These are phyloP conservation scores for Fusarium subglutinans DNA, from an alignment of 2,329 filamentous ascomycete genomes.

Conservation along the genomic window DNA sequence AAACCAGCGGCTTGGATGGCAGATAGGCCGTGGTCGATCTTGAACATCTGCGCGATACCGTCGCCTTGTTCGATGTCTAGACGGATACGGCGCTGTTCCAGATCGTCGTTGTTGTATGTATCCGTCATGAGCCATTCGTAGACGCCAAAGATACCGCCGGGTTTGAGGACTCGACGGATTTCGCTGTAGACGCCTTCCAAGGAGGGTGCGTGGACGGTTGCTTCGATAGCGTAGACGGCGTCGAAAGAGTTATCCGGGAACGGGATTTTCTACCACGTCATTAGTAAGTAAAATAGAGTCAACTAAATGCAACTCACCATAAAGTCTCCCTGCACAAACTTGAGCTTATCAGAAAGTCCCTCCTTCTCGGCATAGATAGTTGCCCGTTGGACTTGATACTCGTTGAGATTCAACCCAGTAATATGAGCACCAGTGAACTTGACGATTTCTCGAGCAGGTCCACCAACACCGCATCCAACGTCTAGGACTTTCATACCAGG, in stretches of 20 bases:
- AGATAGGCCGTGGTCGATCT: conserved; percentile 78
- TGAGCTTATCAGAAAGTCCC: conserved; percentile 79
- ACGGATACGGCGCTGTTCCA: conserved; percentile 86
- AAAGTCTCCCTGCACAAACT: conserved; percentile 94
- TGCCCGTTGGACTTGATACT: conserved; percentile 94
- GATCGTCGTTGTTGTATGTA: conserved; percentile 87
- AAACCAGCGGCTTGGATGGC: conserved; percentile 90
- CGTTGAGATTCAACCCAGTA: conserved; percentile 94
- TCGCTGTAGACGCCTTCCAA: conserved; percentile 93
- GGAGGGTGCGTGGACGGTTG: conserved; percentile 91
- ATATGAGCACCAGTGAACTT: conserved; percentile 90
- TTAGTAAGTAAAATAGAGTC: neutral
- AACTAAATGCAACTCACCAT: conserved; percentile 65
- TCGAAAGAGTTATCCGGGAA: conserved; percentile 94
- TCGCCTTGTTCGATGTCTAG: conserved; percentile 95
- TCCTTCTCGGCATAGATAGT: conserved; percentile 82
- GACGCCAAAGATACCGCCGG: conserved; percentile 92
- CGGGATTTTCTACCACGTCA: conserved; percentile 76
- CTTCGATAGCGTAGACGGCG: conserved; percentile 96
- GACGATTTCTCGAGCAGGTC: conserved; percentile 91
- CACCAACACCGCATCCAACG: conserved; percentile 93
- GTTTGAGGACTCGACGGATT: conserved; percentile 96
- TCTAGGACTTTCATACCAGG: conserved; percentile 89
- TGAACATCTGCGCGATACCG: conserved; percentile 98
- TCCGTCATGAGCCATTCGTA: conserved; percentile 99